Evolutionary conservation across 2,329 filamentous ascomycete species (phyloP), one percentile per base, ranked within the genome.

Genomic region (Colletotrichum theobromicola): DNA sequence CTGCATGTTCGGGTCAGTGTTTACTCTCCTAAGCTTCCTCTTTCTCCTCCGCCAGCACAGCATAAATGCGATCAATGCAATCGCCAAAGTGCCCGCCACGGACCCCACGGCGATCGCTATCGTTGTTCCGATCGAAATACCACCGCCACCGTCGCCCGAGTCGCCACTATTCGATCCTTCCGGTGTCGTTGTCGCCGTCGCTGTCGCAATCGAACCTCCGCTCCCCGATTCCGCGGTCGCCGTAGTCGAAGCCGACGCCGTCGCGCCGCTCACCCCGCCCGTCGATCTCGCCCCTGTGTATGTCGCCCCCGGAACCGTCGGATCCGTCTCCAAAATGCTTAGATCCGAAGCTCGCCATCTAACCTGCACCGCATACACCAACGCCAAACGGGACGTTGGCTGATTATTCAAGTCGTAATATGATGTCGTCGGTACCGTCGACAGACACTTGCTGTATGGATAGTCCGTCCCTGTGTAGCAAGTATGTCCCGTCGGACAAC

Each of bases 331-430:
- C 26, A 78, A 35, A 18, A 68, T 75, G 21, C 67, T 68, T 7
- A 78, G 65, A 57, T 78, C 77, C 18, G 74, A 76, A 7, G 67
- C 64, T 61, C 70, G 74, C 77, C 77, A 78, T 30, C 77, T 72
- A n/a, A 78, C 77, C 55, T 78, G 77, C 13, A 78, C 58, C 10
- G 71, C 77, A 50, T 35, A 78, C 9, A 77, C 76, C 37, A 74
- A 58, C 18, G 73, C 70, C 18, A 75, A 70, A 8, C n/a, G 55
- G 24, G 70, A 64, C 2, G 65, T 74, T 5, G 10, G 53, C 24
- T 65, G 24, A 15, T 74, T 70, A 30, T 69, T 18, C 34, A 7
- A 34, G 60, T 70, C 32, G 32, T 55, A 62, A 12, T 53, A 77
- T 18, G 58, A 55, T 53, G 15, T 67, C n/a, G 63, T 74, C 50